A percentile compares a stretch with the other conserved stretches of the same genome.
phyloP scores from a whole-genome alignment of 2,329 filamentous ascomycete species.

The Fusarium sp. region DNA sequence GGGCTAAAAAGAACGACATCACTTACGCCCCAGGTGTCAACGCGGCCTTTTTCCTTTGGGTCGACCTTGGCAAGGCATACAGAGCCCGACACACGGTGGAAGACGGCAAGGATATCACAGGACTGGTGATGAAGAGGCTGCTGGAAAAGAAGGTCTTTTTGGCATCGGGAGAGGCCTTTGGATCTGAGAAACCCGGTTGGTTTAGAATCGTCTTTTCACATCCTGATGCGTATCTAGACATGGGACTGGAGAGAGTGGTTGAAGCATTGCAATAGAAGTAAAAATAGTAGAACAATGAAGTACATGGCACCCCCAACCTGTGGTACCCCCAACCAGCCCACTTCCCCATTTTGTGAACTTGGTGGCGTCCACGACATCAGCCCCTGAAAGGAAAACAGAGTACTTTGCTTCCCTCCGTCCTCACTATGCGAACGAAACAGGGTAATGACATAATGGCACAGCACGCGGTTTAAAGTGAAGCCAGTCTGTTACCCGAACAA shows the following conservation, averaged over 20 bases:
- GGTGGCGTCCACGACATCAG: not conserved
- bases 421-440: not conserved
- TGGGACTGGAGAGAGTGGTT: conserved; percentile 40
- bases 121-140: conserved; percentile 44
- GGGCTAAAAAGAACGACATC: conserved; percentile 55
- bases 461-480: not conserved
- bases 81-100: conserved; percentile 18
- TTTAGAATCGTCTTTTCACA: conserved; percentile 55
- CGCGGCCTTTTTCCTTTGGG: conserved; percentile 68
- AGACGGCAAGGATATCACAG: conserved; percentile 38
- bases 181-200: conserved; percentile 53
- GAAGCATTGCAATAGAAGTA: conserved; percentile 25
- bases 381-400: not conserved
- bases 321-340: not conserved
- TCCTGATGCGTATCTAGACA: conserved; percentile 43
- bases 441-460: not conserved
- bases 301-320: not conserved
- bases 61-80: conserved; percentile 56
- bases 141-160: conserved; percentile 50
- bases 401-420: not conserved
- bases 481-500: not conserved
- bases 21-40: conserved; percentile 60
- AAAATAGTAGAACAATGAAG: not conserved
- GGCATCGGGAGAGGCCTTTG: conserved; percentile 51
- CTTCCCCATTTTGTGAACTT: not conserved